phyloP scores from a whole-genome alignment of 192 early-diverging fungal species.

The Thamnidium elegans region DNA sequence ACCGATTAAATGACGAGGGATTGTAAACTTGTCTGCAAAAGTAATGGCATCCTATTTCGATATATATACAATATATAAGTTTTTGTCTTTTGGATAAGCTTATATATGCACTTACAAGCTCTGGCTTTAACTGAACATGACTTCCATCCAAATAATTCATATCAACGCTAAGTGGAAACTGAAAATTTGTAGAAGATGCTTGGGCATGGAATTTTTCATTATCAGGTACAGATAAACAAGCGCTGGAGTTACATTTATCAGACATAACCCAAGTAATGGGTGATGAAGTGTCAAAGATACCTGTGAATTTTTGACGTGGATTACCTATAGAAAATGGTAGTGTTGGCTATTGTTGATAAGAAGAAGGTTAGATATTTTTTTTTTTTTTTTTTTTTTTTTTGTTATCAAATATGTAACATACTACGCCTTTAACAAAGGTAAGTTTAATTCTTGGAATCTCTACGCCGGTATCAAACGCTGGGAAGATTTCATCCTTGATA shows the following conservation, averaged over 20 bases:
- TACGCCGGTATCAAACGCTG: not conserved
- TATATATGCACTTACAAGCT: not conserved
- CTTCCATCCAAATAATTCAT: not conserved
- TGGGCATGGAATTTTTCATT: not conserved
- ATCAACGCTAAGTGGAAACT: not conserved
- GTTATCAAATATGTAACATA: not conserved
- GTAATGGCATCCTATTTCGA: not conserved
- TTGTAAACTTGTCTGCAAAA: not conserved
- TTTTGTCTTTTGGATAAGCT: not conserved
- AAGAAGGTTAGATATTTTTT: not conserved
- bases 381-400: too few species aligned
- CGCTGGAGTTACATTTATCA: not conserved
- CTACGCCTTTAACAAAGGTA: not conserved
- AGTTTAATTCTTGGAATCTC: not conserved
- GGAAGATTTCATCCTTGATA: not conserved
- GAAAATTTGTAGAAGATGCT: not conserved
- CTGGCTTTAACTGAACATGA: not conserved
- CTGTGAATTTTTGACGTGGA: not conserved
- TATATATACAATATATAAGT: not conserved
- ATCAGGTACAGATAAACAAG: not conserved
- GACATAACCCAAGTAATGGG: not conserved
- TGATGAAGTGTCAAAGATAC: not conserved
- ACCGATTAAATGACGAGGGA: not conserved
- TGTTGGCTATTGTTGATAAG: not conserved
- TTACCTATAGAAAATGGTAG: slow-evolving; percentile 1